Conservation (phyloP, 306 rosid species). For the Cucumis cinereus region DNA sequence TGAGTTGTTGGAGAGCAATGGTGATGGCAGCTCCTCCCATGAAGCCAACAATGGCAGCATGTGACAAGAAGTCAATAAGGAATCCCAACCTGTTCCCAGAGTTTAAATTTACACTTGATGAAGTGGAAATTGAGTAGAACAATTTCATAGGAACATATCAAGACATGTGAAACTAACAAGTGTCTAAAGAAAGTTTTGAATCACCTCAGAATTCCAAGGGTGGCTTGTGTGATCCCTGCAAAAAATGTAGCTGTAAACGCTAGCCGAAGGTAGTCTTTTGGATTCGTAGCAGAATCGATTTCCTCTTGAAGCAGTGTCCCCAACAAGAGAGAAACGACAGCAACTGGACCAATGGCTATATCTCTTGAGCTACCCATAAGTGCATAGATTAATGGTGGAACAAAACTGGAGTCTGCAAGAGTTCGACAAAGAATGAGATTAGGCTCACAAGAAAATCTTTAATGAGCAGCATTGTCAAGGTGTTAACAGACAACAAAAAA, state of each 20-base stretch:
- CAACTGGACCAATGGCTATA: conserved; percentile 29
- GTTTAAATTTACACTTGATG: neutral
- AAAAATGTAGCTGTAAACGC: conserved; percentile 25
- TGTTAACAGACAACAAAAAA: neutral
- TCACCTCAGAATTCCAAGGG: conserved; percentile 23
- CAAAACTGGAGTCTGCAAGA: conserved; percentile 26
- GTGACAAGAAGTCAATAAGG: conserved; percentile 88
- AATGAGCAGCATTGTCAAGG: neutral
- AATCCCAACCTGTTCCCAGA: conserved; percentile 62
- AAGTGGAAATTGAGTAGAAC: neutral
- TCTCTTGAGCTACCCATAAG: conserved; percentile 33
- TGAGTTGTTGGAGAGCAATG: conserved; percentile 91
- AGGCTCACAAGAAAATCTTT: neutral
- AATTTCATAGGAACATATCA: neutral
- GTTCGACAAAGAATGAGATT: neutral
- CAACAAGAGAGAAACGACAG: conserved; percentile 29
- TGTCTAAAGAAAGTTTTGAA: neutral
- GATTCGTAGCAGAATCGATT: conserved; percentile 1
- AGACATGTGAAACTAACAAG: neutral
- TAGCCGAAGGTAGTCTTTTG: conserved; percentile 14
- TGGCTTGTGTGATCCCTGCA: conserved; percentile 20
- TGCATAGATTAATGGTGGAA: conserved; percentile 26
- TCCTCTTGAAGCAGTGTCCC: conserved; percentile 16
- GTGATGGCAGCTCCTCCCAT: conserved; percentile 99
- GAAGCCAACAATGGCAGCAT: conserved; percentile 94